Evolutionary conservation across 768 basidiomycete species (phyloP).

Genomic region (Calocera viscosa): DNA sequence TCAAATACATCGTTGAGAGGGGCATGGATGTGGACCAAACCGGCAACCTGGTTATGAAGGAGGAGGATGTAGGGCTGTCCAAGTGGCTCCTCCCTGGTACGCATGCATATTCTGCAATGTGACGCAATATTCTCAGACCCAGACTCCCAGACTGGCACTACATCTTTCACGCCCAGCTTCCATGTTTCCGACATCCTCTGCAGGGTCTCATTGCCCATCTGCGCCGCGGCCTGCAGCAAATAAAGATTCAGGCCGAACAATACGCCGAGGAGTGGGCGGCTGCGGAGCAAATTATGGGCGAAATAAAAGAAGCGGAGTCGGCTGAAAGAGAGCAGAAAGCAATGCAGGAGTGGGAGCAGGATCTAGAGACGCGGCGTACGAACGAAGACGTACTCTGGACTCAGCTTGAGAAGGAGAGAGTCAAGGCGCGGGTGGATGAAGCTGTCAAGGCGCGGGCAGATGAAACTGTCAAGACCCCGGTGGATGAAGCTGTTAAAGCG

Average conservation of each 20-base stretch:
- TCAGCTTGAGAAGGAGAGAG: no score
- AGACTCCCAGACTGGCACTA: slow-evolving; percentile 4
- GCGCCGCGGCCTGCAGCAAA: background rate
- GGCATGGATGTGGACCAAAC: background rate
- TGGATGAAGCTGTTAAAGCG: no score
- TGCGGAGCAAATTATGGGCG: background rate
- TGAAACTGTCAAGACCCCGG: no score
- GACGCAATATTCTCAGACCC: background rate
- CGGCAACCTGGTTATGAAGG: background rate
- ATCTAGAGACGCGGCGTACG: background rate
- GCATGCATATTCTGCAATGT: background rate
- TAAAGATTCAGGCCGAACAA: background rate
- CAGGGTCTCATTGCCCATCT: background rate
- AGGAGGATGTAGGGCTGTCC: background rate
- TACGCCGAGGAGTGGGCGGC: background rate
- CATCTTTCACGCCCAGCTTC: background rate
- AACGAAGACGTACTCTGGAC: no score
- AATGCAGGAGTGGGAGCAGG: background rate
- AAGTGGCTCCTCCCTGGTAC: background rate
- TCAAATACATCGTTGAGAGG: background rate
- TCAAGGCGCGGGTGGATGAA: no score
- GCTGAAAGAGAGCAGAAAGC: background rate
- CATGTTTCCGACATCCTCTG: background rate
- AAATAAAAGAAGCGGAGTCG: background rate
- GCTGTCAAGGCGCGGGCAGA: no score